phyloP scores from a whole-genome alignment of 225 moss, liverwort and hornwort species.

The Sphagnum contortum region DNA sequence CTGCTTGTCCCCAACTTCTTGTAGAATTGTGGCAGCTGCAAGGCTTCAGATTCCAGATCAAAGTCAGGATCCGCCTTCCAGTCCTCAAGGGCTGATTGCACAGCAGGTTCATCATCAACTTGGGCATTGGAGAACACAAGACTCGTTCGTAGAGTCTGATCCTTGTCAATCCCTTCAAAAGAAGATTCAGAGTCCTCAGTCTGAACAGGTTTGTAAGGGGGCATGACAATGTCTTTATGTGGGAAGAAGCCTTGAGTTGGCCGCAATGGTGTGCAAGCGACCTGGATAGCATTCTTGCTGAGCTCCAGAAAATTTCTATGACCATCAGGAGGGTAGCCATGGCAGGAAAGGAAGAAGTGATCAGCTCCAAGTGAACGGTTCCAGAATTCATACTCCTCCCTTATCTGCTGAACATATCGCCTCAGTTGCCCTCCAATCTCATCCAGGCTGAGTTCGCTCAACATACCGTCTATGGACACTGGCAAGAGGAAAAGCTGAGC shows the following conservation, averaged over 20 bases:
- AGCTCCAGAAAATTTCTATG: slow-evolving; percentile 17
- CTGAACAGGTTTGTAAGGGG: slow-evolving; percentile 31
- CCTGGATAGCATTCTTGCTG: slow-evolving; percentile 29
- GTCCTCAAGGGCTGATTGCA: slow-evolving; percentile 1
- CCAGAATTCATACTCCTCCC: slow-evolving; percentile 24
- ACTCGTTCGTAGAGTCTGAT: too few species aligned
- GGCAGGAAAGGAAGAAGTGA: slow-evolving; percentile 39
- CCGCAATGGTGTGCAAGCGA: slow-evolving; percentile 27
- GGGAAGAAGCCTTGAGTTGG: slow-evolving; percentile 10
- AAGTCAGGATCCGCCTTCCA: slow-evolving; percentile 33
- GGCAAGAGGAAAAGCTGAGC: slow-evolving; percentile 39
- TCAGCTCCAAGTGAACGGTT: slow-evolving; percentile 30
- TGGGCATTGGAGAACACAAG: too few species aligned
- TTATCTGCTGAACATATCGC: slow-evolving; percentile 19
- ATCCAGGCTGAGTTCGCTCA: slow-evolving; percentile 18
- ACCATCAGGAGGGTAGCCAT: slow-evolving; percentile 17
- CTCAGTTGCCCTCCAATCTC: slow-evolving; percentile 11
- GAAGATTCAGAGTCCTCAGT: not conserved
- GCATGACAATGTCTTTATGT: slow-evolving; percentile 37
- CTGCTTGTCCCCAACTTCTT: too few species aligned
- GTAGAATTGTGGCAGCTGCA: too few species aligned
- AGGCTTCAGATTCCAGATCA: slow-evolving; percentile 11
- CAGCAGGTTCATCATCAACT: too few species aligned
- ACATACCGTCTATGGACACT: slow-evolving; percentile 19
- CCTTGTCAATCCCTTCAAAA: not conserved